Percentiles rank a stretch among this genome's conserved stretches.
These are phyloP conservation scores for Echium plantagineum DNA, from an alignment of 257 asterid species.

Conservation along the genomic window DNA sequence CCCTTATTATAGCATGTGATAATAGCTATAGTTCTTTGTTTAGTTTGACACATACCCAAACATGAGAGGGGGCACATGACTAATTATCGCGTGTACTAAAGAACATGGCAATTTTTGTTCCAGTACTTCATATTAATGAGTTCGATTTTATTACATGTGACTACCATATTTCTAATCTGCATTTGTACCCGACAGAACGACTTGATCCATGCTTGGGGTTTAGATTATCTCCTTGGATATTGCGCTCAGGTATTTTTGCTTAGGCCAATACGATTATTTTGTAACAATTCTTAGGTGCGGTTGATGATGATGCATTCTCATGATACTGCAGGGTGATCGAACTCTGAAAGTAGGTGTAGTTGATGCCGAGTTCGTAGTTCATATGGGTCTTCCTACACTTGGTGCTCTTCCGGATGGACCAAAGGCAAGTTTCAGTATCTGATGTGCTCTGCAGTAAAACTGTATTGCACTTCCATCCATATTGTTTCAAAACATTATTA, in stretches of 20 bases:
- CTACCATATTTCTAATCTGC: neutral
- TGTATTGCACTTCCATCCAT: no score
- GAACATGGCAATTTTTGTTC: neutral
- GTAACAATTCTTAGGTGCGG: neutral
- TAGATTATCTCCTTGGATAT: conserved; percentile 84
- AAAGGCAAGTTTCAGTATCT: conserved; percentile 23
- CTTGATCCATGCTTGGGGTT: conserved; percentile 96
- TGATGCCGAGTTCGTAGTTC: conserved; percentile 55
- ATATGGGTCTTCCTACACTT: conserved; percentile 65
- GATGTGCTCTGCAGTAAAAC: no score
- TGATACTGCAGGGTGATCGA: conserved; percentile 56
- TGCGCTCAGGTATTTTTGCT: conserved; percentile 71
- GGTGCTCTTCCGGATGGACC: conserved; percentile 40
- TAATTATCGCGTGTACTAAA: no score
- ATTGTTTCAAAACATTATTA: no score
- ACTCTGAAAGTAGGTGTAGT: conserved; percentile 70
- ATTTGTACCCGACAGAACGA: conserved; percentile 46
- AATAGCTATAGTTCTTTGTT: no score
- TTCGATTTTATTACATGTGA: neutral
- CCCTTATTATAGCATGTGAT: no score
- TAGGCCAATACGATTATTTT: neutral
- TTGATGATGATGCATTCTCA: conserved; percentile 5
- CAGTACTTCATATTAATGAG: neutral
- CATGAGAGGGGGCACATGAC: no score
- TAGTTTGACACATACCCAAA: no score